Percentiles rank a stretch among this genome's conserved stretches.
Conservation (phyloP, 169 alveolate species). For the Theileria sp. region DNA sequence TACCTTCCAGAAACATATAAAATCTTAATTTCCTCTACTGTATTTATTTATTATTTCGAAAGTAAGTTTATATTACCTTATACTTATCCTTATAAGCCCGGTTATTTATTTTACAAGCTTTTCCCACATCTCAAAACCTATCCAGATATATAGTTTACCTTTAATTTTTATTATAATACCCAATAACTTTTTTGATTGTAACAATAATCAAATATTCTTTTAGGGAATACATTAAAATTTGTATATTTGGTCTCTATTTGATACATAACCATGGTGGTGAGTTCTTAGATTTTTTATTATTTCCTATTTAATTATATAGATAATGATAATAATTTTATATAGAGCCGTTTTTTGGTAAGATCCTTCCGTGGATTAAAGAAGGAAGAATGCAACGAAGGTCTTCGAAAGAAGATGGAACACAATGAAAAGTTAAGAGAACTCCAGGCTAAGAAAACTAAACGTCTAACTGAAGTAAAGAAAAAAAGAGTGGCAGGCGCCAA, state of each 20-base stretch:
- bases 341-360: constrained; percentile 52
- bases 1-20: neutral
- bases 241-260: neutral
- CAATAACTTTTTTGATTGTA: neutral
- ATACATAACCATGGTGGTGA: constrained; percentile 20
- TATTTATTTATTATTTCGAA: neutral
- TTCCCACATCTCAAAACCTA: neutral
- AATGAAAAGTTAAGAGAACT: constrained; percentile 40
- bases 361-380: constrained; percentile 62
- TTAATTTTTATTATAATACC: neutral
- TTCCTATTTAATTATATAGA: neutral
- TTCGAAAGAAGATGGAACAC: constrained; percentile 60
- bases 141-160: neutral
- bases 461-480: constrained; percentile 36
- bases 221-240: neutral
- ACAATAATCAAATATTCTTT: neutral
- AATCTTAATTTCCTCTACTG: neutral
- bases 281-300: neutral
- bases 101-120: neutral
- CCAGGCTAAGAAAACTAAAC: constrained; percentile 24
- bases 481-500: constrained; percentile 58
- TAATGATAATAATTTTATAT: neutral
- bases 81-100: neutral
- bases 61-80: neutral
- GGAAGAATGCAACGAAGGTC: constrained; percentile 62